Evolutionary conservation across 208 protist genomes (phyloP).

Genomic region (Wallacemonas sp.): DNA sequence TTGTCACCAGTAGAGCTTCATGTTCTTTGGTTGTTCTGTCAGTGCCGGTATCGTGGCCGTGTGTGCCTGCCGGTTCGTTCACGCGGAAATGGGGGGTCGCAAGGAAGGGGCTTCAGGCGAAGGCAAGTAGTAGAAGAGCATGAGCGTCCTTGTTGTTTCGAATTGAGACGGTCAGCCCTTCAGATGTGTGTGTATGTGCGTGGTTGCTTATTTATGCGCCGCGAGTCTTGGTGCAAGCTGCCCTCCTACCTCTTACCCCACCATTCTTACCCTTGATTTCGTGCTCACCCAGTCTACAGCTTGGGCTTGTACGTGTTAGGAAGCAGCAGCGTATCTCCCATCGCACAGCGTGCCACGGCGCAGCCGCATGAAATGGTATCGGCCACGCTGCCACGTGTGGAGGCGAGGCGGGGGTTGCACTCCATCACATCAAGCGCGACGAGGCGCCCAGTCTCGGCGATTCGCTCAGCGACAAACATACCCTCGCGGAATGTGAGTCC

Average conservation of each 20-base stretch:
- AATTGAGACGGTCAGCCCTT: too few species aligned
- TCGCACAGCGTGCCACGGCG: conserved; percentile 38
- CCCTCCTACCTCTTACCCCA: not conserved
- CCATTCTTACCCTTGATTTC: not conserved
- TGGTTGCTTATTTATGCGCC: not conserved
- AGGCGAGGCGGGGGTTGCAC: conserved; percentile 61
- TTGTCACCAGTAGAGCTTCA: too few species aligned
- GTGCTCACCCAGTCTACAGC: conserved; percentile 6
- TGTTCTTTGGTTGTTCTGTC: too few species aligned
- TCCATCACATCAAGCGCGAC: conserved; percentile 59
- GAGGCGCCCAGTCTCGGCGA: conserved; percentile 46
- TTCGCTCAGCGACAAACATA: conserved; percentile 35
- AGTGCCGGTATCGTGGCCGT: too few species aligned
- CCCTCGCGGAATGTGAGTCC: conserved; percentile 55
- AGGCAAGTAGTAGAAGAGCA: too few species aligned
- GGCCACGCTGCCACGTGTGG: conserved; percentile 18
- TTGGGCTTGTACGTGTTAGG: conserved; percentile 22
- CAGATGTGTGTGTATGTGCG: not conserved
- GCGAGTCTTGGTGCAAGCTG: not conserved
- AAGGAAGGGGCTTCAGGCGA: too few species aligned
- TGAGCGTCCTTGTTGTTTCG: not conserved
- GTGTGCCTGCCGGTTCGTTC: too few species aligned
- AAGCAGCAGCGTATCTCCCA: conserved; percentile 46
- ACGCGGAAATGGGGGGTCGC: too few species aligned
- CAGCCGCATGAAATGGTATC: conserved; percentile 46